Conservation (phyloP, 108 stramenopile genomes). For the Pseudonitzschia multiseries region DNA sequence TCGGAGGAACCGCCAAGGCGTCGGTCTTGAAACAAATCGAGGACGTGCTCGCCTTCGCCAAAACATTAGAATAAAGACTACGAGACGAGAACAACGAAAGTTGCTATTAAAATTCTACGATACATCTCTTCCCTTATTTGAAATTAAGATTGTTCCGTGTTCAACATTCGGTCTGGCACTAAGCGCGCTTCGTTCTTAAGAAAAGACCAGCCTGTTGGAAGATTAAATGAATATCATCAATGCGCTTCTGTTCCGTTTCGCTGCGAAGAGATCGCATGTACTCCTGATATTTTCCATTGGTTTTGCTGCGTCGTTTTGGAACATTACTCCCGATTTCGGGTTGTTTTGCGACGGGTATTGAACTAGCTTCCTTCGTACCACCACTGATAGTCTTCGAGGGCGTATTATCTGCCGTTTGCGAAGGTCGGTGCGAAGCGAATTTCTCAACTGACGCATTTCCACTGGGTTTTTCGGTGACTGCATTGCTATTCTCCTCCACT, state of each 20-base stretch:
- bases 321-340: not conserved
- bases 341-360: not conserved
- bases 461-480: not conserved
- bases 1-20: conserved; percentile 79
- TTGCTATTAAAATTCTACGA: not conserved
- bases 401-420: not conserved
- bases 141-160: not conserved
- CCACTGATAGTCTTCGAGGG: too few species aligned
- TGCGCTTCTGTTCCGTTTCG: conserved; percentile 8
- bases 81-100: too few species aligned
- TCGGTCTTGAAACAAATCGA: conserved; percentile 82
- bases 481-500: not conserved
- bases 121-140: not conserved
- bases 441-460: not conserved
- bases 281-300: conserved; percentile 7
- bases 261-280: conserved; percentile 10
- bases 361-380: not conserved
- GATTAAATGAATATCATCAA: conserved; percentile 15
- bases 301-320: not conserved
- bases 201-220: conserved; percentile 15
- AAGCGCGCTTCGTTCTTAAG: conserved; percentile 3
- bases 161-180: not conserved
- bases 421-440: not conserved
- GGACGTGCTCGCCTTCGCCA: conserved; percentile 64
- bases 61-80: conserved; percentile 32